Base-by-base conservation (phyloP, 2,329 filamentous ascomycete species). In the Ceratocystis lukuohia region DNA sequence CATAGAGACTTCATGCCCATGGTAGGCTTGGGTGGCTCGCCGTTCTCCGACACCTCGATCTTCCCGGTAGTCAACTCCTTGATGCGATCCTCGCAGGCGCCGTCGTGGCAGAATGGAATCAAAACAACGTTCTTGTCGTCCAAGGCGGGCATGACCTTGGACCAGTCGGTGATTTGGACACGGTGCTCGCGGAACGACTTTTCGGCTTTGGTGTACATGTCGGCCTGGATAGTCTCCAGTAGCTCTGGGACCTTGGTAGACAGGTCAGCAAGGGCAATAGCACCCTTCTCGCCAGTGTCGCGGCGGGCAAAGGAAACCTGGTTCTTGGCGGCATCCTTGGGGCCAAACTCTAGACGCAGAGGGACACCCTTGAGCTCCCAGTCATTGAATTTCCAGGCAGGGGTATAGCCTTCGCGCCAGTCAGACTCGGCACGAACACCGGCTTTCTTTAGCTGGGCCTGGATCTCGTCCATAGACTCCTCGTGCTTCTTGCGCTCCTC, bases 301-400 rank as follows among this genome's bases (percentile, higher is more conserved):
- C 95, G 89, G 72, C 94, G 89, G 25, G 92, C 89, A 69, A 84
- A 89, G 69, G 88, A 90, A 71, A 97, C 88, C 53, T 92, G 88
- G 67, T 88, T 84, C 74, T 92, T 90, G 70, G 89, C 90, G 12
- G 88, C 87, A 74, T 97, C 94, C 77, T 96, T 96, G 72, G 94
- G 93, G 5, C 95, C 95, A 73, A 96, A 96, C 76, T 99, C 94
- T 68, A 99, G 82, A 68, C 94, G 88, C 46, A 99, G 84, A 61
- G 95, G 94, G 53, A 97, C 88, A 74, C 95, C 94, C 78, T 93
- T 95, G 72, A 97, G 82, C 76, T 99, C 95, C 91, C 91, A 96
- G 77, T 99, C 92, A 78, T 95, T 96, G 81, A 99, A 99, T 78
- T 99, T 99, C 87, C 89, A 97, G 70, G 91, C 91, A 48, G 94